These are phyloP conservation scores for Bipolaris bicolor DNA, from an alignment of 2,329 filamentous ascomycete species.

Conservation along the genomic window DNA sequence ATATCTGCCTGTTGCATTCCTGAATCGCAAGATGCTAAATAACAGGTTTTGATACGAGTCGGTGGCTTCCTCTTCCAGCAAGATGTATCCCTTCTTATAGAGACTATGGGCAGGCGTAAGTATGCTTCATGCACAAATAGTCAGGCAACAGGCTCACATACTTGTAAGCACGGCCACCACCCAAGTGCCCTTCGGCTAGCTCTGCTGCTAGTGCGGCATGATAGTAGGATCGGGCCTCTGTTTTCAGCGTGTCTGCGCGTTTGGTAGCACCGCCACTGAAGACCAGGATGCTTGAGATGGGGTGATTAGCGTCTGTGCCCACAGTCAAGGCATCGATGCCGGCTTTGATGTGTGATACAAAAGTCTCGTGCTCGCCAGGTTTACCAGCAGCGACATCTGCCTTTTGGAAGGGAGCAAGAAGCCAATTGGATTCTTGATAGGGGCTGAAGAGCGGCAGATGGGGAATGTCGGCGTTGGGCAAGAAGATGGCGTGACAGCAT, in stretches of 20 bases:
- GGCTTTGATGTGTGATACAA: slow-evolving; percentile 73
- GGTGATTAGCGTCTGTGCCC: slow-evolving; percentile 50
- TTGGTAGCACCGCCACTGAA: slow-evolving; percentile 71
- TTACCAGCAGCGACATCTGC: slow-evolving; percentile 48
- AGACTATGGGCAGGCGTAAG: slow-evolving; percentile 13
- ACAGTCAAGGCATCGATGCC: slow-evolving; percentile 63
- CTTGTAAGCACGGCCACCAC: slow-evolving; percentile 31
- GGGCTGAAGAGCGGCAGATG: slow-evolving; percentile 40
- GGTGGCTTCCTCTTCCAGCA: slow-evolving; percentile 73
- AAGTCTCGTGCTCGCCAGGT: slow-evolving; percentile 76
- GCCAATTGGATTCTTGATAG: slow-evolving; percentile 56
- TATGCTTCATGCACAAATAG: neutral
- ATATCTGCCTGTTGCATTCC: slow-evolving; percentile 47
- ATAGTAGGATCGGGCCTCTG: slow-evolving; percentile 48
- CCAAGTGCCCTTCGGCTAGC: slow-evolving; percentile 28
- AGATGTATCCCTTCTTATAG: slow-evolving; percentile 54
- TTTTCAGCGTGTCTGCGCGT: slow-evolving; percentile 33
- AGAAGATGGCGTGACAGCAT: slow-evolving; percentile 83
- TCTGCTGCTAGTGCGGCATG: slow-evolving; percentile 39
- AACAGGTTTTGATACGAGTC: slow-evolving; percentile 88
- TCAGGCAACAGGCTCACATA: neutral
- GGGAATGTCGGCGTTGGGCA: slow-evolving; percentile 34
- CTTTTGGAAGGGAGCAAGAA: slow-evolving; percentile 76
- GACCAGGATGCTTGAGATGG: slow-evolving; percentile 58
- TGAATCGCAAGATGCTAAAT: slow-evolving; percentile 70